A percentile compares a stretch with the other conserved stretches of the same genome.
Conservation (phyloP, 2,329 filamentous ascomycete species). For the Alternaria sp. region DNA sequence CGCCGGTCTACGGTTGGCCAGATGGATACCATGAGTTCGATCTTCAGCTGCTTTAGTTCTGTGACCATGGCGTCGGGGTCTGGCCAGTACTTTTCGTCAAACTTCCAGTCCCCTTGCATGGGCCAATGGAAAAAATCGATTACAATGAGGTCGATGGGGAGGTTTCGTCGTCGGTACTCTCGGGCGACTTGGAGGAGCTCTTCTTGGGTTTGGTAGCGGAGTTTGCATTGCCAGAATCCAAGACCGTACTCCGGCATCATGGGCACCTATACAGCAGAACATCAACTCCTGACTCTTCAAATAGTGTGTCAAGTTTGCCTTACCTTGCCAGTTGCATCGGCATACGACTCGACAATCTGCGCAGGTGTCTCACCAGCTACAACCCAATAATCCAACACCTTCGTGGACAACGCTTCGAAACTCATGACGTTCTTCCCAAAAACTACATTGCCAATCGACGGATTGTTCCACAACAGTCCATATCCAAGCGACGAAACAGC, state of each 20-base stretch:
- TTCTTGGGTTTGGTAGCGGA: constrained; percentile 71
- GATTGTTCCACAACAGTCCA: constrained; percentile 73
- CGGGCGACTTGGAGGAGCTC: constrained; percentile 68
- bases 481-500: constrained; percentile 68
- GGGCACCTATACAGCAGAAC: constrained; percentile 55
- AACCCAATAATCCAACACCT: constrained; percentile 69
- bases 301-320: constrained; percentile 58
- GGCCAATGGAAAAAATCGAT: constrained; percentile 75
- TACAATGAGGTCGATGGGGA: constrained; percentile 72
- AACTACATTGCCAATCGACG: constrained; percentile 67
- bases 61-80: constrained; percentile 71
- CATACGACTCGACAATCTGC: constrained; percentile 66
- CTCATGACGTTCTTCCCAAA: constrained; percentile 68
- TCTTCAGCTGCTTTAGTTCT: constrained; percentile 65
- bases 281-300: not conserved
- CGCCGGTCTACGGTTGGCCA: constrained; percentile 71
- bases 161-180: constrained; percentile 63
- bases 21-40: constrained; percentile 74
- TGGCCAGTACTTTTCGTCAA: constrained; percentile 70
- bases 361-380: constrained; percentile 65
- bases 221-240: constrained; percentile 74
- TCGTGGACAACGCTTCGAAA: constrained; percentile 68
- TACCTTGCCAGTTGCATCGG: constrained; percentile 62
- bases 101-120: constrained; percentile 72
- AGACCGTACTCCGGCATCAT: constrained; percentile 75